These are phyloP conservation scores for Phaeosphaeriaceae sp. DNA, from an alignment of 2,329 filamentous ascomycete species.

Conservation along the genomic window DNA sequence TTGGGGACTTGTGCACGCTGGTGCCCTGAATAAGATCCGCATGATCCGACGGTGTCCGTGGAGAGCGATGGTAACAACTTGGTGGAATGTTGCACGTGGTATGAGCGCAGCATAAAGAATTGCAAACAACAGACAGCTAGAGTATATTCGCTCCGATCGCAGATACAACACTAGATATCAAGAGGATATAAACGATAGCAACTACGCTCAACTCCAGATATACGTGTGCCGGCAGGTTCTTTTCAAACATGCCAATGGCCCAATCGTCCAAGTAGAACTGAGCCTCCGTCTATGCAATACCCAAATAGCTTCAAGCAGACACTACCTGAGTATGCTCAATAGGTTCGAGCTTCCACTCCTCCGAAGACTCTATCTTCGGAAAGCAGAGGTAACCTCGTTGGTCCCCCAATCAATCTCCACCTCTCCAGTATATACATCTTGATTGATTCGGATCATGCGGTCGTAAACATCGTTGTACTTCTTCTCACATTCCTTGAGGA, in stretches of 20 bases:
- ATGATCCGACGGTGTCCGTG: not conserved
- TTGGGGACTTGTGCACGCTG: not conserved
- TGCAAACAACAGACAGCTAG: not conserved
- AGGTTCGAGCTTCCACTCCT: slow-evolving; percentile 22
- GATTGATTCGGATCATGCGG: slow-evolving; percentile 51
- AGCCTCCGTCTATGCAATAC: not conserved
- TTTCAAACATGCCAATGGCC: not conserved
- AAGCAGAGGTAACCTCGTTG: slow-evolving; percentile 39
- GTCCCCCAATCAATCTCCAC: slow-evolving; percentile 51
- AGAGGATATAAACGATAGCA: not conserved
- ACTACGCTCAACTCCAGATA: not conserved
- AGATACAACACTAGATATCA: not conserved
- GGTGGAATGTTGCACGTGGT: too few species aligned
- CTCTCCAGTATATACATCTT: slow-evolving; percentile 55
- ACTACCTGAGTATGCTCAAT: slow-evolving; percentile 9
- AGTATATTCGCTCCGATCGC: not conserved
- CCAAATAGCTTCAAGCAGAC: not conserved
- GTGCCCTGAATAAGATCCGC: not conserved
- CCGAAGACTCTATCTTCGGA: slow-evolving; percentile 33
- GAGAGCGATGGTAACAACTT: too few species aligned
- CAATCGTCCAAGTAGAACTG: not conserved
- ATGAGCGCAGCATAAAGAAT: not conserved
- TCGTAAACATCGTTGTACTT: slow-evolving; percentile 64
- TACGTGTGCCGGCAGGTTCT: not conserved
- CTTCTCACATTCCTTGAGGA: slow-evolving; percentile 66